Conservation (phyloP, 2,329 filamentous ascomycete species). For the Elsinoe arachidis region DNA sequence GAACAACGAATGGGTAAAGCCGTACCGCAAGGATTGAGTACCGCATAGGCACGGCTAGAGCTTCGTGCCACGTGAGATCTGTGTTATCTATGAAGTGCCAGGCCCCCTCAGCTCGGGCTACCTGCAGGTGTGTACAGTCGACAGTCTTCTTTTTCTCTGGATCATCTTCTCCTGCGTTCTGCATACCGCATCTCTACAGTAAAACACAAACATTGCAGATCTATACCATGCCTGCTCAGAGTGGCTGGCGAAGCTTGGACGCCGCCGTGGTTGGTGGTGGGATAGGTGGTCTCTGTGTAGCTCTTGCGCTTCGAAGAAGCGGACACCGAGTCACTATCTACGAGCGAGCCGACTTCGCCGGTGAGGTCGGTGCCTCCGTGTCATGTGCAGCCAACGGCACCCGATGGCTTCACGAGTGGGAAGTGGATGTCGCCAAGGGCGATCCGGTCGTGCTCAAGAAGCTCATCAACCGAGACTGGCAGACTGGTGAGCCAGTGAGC, state of each 20-base stretch:
- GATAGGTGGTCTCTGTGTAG: conserved; percentile 45
- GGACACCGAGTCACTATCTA: conserved; percentile 55
- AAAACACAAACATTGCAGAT: too few species aligned
- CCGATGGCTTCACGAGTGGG: conserved; percentile 61
- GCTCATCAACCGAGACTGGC: conserved; percentile 63
- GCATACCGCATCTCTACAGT: not conserved
- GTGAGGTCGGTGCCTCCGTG: conserved; percentile 59
- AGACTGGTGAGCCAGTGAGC: conserved; percentile 56
- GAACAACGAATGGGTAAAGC: not conserved
- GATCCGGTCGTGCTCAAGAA: conserved; percentile 57
- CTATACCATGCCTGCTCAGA: conserved; percentile 6
- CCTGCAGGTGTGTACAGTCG: not conserved
- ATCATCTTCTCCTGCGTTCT: not conserved
- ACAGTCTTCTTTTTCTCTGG: not conserved
- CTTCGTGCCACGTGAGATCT: not conserved
- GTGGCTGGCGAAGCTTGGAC: not conserved
- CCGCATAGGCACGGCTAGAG: not conserved
- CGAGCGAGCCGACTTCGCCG: conserved; percentile 54
- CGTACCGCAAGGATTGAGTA: not conserved
- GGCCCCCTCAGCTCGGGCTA: not conserved
- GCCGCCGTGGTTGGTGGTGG: conserved; percentile 38
- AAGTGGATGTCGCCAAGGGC: conserved; percentile 54
- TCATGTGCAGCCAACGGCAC: conserved; percentile 63
- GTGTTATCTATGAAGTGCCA: not conserved
- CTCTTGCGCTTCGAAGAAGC: conserved; percentile 44